Conservation (phyloP, 768 basidiomycete genomes). For the Suillus bovinus region DNA sequence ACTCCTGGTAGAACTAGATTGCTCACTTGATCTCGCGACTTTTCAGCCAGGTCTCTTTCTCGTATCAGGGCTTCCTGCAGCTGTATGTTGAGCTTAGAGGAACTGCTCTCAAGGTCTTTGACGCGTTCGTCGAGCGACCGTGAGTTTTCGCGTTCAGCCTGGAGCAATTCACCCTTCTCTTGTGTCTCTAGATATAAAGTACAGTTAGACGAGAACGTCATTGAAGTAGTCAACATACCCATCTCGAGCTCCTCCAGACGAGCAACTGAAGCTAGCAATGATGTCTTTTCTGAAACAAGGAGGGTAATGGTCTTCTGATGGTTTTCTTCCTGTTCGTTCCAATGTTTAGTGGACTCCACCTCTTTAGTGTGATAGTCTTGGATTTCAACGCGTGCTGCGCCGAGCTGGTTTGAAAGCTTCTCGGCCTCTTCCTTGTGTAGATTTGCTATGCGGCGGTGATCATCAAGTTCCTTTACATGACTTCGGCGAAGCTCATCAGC, state of each 20-base stretch:
- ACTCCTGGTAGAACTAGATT: background rate
- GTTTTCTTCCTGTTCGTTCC: constrained; percentile 43
- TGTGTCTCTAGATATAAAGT: constrained; percentile 40
- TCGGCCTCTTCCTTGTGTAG: constrained; percentile 8
- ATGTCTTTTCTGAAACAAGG: constrained; percentile 74
- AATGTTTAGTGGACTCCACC: constrained; percentile 14
- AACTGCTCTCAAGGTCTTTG: constrained; percentile 42
- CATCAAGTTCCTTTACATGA: constrained; percentile 1
- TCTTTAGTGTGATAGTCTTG: constrained; percentile 20
- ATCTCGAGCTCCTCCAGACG: constrained; percentile 59
- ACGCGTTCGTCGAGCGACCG: constrained; percentile 43
- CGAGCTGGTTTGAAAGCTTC: constrained; percentile 17
- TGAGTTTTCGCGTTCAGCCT: constrained; percentile 43
- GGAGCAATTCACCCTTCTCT: constrained; percentile 41
- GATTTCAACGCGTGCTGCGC: constrained; percentile 20
- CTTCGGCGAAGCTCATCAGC: constrained; percentile 16
- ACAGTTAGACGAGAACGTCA: background rate
- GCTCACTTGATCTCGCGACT: constrained; percentile 32
- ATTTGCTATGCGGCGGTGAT: constrained; percentile 1
- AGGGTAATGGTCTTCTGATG: constrained; percentile 75
- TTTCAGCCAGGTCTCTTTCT: constrained; percentile 52
- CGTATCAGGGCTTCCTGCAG: constrained; percentile 38
- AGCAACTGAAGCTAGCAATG: constrained; percentile 57
- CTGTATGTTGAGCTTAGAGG: constrained; percentile 40
- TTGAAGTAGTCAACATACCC: constrained; percentile 41